phyloP scores from a whole-genome alignment of 2,329 filamentous ascomycete genomes.

The Beauveria caledonica region DNA sequence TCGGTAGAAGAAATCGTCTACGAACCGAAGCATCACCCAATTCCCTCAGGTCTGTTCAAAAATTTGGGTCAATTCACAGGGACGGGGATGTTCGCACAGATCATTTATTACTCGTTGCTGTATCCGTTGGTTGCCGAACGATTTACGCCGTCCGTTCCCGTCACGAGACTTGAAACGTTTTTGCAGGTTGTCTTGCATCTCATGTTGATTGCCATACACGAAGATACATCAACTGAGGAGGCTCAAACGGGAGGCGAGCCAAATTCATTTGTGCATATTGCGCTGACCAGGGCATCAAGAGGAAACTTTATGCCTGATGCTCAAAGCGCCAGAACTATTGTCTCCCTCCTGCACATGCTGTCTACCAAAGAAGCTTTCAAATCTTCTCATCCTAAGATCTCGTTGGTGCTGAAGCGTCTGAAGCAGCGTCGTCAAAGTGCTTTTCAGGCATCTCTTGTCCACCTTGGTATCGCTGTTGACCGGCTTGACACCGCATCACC shows the following conservation, averaged over 20 bases:
- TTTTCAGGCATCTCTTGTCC: slow-evolving; percentile 60
- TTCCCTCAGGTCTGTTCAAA: slow-evolving; percentile 69
- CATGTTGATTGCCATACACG: slow-evolving; percentile 73
- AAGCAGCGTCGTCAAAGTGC: slow-evolving; percentile 69
- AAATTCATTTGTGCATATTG: slow-evolving; percentile 64
- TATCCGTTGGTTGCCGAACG: slow-evolving; percentile 66
- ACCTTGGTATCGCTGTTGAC: slow-evolving; percentile 62
- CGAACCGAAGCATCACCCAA: slow-evolving; percentile 73
- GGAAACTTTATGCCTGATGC: slow-evolving; percentile 53
- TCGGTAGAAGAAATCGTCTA: slow-evolving; percentile 77
- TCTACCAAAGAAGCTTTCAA: slow-evolving; percentile 67
- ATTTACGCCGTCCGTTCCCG: slow-evolving; percentile 65
- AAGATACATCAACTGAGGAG: slow-evolving; percentile 60
- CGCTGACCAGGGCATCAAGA: slow-evolving; percentile 56
- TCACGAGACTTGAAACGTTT: slow-evolving; percentile 81
- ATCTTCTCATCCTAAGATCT: slow-evolving; percentile 75
- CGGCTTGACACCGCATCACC: slow-evolving; percentile 76
- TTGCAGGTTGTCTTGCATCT: slow-evolving; percentile 87
- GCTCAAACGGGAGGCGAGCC: slow-evolving; percentile 37
- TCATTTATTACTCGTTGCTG: slow-evolving; percentile 79
- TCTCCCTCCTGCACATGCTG: slow-evolving; percentile 54
- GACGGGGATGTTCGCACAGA: slow-evolving; percentile 79
- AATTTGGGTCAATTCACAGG: slow-evolving; percentile 71
- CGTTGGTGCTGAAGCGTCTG: slow-evolving; percentile 73
- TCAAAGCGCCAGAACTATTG: slow-evolving; percentile 52